phyloP scores from a whole-genome alignment of 177 flowering plant species.

The Telopea speciosissima region DNA sequence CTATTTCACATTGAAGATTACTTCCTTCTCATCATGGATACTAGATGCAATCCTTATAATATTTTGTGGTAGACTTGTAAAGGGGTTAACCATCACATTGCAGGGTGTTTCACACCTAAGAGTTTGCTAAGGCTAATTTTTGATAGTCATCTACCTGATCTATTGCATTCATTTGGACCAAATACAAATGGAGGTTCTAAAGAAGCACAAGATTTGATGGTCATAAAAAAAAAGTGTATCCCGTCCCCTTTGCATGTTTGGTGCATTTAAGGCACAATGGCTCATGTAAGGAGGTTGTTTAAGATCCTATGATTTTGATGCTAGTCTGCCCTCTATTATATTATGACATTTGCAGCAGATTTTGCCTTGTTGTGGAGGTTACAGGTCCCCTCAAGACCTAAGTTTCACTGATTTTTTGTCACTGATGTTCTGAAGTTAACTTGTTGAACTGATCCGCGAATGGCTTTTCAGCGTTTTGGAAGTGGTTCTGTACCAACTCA shows the following conservation, averaged over 20 bases:
- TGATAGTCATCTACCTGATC: background rate
- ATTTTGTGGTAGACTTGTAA: too few species aligned
- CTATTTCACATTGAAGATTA: background rate
- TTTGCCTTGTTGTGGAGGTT: background rate
- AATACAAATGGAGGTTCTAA: background rate
- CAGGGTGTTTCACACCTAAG: background rate
- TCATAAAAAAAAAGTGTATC: too few species aligned
- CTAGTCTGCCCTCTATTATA: background rate
- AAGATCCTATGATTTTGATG: background rate
- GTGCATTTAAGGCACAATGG: background rate
- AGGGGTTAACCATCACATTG: background rate
- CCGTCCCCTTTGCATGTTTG: too few species aligned
- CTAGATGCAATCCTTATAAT: background rate
- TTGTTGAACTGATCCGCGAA: conserved; percentile 7
- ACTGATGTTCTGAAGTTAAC: conserved; percentile 3
- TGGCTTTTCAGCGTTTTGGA: conserved; percentile 77
- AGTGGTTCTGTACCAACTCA: conserved; percentile 93
- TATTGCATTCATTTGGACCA: background rate
- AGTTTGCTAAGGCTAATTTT: background rate
- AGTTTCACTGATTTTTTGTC: background rate
- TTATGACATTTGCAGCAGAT: background rate
- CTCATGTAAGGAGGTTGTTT: background rate
- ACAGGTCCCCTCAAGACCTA: background rate
- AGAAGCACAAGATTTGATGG: background rate
- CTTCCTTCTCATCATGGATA: background rate